Conservation (phyloP, 495 filamentous ascomycete genomes). For the Neurospora sp. region DNA sequence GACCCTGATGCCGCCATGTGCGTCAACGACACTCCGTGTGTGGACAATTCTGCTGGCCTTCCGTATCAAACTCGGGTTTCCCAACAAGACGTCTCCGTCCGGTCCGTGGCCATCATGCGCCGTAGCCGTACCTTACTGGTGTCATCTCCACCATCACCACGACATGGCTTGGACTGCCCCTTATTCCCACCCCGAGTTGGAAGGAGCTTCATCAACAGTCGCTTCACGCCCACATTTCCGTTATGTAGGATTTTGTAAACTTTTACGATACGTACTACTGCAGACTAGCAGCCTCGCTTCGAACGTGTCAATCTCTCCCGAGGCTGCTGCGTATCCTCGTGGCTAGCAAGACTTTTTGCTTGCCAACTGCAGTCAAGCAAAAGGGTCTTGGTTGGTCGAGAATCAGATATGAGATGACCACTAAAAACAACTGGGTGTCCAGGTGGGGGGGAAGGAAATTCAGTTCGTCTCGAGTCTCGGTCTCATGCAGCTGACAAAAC, state of each 20-base stretch:
- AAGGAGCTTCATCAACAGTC: not conserved
- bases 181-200: not conserved
- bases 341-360: not conserved
- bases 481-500: not conserved
- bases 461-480: not conserved
- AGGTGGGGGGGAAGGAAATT: not conserved
- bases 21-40: not conserved
- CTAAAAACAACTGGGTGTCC: not conserved
- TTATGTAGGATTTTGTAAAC: not conserved
- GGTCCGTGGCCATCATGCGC: not conserved
- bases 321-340: not conserved
- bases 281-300: not conserved
- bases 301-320: not conserved
- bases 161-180: not conserved
- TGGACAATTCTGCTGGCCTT: not conserved
- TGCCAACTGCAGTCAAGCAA: not conserved
- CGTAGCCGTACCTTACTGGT: not conserved
- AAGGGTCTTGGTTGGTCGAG: not conserved
- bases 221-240: not conserved
- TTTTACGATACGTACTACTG: not conserved
- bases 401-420: not conserved
- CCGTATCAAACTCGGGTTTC: not conserved
- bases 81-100: not conserved
- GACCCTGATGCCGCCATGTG: not conserved
- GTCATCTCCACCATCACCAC: not conserved